Evolutionary conservation across 2,329 filamentous ascomycete genomes (phyloP).

Genomic region (Chrysosporium keratinophilum): DNA sequence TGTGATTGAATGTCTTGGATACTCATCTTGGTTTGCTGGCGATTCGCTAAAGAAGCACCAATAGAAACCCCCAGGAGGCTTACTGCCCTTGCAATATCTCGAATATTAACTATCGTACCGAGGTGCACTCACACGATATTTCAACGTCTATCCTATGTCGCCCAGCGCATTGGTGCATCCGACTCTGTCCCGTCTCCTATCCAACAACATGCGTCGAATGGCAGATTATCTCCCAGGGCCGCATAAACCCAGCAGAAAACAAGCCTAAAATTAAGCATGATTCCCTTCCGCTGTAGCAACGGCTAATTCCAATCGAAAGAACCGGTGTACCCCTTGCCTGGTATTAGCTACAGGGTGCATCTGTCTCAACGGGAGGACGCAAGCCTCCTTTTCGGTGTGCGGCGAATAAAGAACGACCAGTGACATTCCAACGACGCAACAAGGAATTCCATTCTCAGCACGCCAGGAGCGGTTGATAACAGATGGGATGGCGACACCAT

Average conservation of each 20-base stretch:
- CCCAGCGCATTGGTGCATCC: neutral
- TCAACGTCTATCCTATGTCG: neutral
- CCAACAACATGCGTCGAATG: neutral
- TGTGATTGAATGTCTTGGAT: conserved; percentile 1
- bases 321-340: neutral
- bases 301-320: neutral
- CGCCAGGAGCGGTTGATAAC: neutral
- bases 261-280: conserved; percentile 13
- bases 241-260: conserved; percentile 10
- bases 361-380: neutral
- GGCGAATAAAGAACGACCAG: too few species aligned
- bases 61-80: neutral
- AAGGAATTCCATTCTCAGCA: neutral
- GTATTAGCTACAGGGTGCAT: neutral
- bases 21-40: conserved; percentile 4
- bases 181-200: neutral
- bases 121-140: neutral
- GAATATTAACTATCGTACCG: neutral
- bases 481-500: neutral
- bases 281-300: neutral
- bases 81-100: conserved; percentile 1
- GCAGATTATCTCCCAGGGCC: neutral
- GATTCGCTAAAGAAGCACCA: conserved; percentile 8
- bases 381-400: neutral
- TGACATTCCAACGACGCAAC: neutral